Base-by-base conservation (phyloP, 108 stramenopile species). In the Cyclotella kingstonii region DNA sequence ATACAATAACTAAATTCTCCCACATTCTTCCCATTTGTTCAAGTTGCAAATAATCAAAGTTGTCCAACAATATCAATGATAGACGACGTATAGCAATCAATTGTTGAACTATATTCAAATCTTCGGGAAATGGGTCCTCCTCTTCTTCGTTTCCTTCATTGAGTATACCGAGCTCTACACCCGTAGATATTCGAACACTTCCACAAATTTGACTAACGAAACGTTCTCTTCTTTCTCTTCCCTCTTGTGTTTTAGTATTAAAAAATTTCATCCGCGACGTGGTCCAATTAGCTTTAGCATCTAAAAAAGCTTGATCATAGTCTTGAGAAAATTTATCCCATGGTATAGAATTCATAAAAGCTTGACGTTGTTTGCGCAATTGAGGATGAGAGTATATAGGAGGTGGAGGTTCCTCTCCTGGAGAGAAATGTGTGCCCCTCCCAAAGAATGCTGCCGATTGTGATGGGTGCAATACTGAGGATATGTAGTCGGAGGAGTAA, bases 71-170 rank as follows among this genome's bases (percentile, higher is more conserved):
- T 38, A 93, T 60, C n/a, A 86, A 48, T 21, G 86, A 78, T 35
- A 93, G 64, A 8, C 91, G 78, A 47, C 91, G 87, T 23, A 89
- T 70, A n/a, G 87, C 86, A 29, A 93, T 68, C 10, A 93, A 54
- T 54, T 88, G 82, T 41, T 80, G 70, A 12, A 86, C 50, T 9
- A 53, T 61, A 44, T 68, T 58, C 62, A 63, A 71, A 22, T 52
- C 72, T 52, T 73, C 73, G 5, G 75, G 68, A 25, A 79, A 40
- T 25, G 73, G 74, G 5, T 52, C 54, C 4, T 60, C 59, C 1
- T 49, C 55, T 2, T 66, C 54, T 19, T 61, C 64, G 10, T 69
- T 60, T 29, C 36, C 44, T 6, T 38, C 17, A 12, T 17, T 8
- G 0, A 34, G 29, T 1, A 53, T 38, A 15, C 35, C 51, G 7